Evolutionary conservation across 2,329 filamentous ascomycete species (phyloP), one percentile per base, ranked within the genome.

Genomic region (Hypoxylon sp.): DNA sequence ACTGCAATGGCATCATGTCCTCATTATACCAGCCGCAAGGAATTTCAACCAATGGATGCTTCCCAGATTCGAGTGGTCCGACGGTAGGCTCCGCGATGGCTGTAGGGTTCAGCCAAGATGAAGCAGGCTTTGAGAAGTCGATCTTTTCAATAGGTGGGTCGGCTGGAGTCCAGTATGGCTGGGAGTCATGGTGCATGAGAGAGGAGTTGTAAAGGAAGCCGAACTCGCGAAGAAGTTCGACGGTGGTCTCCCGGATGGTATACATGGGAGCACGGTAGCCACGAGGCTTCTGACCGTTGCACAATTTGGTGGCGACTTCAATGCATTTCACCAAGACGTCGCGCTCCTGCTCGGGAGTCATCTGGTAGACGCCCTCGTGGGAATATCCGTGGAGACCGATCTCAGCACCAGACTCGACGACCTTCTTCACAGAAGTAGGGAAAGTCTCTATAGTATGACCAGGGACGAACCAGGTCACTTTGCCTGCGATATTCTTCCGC

Each of bases 1-100:
- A 44, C 17, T 44, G 39, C 17, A 44, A 11, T 11, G 17, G 39
- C 39, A 44, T 44, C 39, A 44, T 44, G 5, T 44, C 39, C 39
- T 44, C 39, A 21, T 44, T 44, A 44, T 44, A 44, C 39, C 39
- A 44, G 17, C 39, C 39, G 17, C 39, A 44, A 8, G 37, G 39
- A 2, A 44, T 44, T 21, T 44, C 39, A 5, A 44, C 39, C 39
- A 44, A 21, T 7, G 39, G 39, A 13, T 21, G 39, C 11, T 44
- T 44, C 21, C 39, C 39, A 44, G 39, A 44, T 3, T 19, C 39
- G 3, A 44, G 39, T 4, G 39, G 39, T 4, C 39, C 39, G 8
- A 44, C 11, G 39, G 6, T 11, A 5, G 39, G 17, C 5, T 21
- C 39, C 2, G 39, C 8, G 10, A 21, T 44, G 21, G 39, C 6